These are phyloP conservation scores for Clarireedia paspali DNA, from an alignment of 2,329 filamentous ascomycete genomes.

Conservation along the genomic window DNA sequence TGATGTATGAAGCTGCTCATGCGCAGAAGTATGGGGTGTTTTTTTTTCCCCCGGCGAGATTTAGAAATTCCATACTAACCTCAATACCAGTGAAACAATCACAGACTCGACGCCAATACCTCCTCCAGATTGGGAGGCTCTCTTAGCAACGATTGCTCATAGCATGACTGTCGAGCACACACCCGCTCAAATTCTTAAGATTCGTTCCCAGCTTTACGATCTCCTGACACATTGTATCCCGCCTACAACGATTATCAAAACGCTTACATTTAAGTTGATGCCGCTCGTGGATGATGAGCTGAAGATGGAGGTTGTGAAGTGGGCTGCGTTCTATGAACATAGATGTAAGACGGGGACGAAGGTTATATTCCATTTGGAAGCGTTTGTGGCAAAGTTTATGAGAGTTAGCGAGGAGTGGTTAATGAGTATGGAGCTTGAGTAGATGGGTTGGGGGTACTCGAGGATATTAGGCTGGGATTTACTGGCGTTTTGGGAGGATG, in stretches of 20 bases:
- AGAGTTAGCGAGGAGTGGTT: conserved; percentile 83
- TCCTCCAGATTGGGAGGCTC: conserved; percentile 92
- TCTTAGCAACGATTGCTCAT: conserved; percentile 82
- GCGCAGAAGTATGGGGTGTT: conserved; percentile 73
- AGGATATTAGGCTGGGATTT: not conserved
- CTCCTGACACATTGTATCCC: conserved; percentile 96
- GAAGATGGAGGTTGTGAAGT: conserved; percentile 87
- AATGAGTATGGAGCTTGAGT: conserved; percentile 72
- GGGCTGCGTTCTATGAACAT: conserved; percentile 97
- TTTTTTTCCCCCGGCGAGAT: conserved; percentile 8
- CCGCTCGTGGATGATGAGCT: conserved; percentile 79
- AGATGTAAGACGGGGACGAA: conserved; percentile 86
- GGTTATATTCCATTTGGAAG: conserved; percentile 96
- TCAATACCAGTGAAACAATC: conserved; percentile 66
- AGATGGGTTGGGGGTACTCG: not conserved
- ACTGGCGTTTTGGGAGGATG: too few relatives aligned
- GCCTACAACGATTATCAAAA: conserved; percentile 87
- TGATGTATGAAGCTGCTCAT: conserved; percentile 97
- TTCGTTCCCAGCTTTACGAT: conserved; percentile 93
- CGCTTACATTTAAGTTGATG: conserved; percentile 87
- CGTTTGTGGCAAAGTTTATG: conserved; percentile 99
- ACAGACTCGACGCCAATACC: conserved; percentile 83
- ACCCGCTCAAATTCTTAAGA: conserved; percentile 79
- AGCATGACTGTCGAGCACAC: conserved; percentile 91
- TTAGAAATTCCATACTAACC: not conserved